These are phyloP conservation scores for Castanospermum australe DNA, from an alignment of 306 rosid species.

Conservation along the genomic window DNA sequence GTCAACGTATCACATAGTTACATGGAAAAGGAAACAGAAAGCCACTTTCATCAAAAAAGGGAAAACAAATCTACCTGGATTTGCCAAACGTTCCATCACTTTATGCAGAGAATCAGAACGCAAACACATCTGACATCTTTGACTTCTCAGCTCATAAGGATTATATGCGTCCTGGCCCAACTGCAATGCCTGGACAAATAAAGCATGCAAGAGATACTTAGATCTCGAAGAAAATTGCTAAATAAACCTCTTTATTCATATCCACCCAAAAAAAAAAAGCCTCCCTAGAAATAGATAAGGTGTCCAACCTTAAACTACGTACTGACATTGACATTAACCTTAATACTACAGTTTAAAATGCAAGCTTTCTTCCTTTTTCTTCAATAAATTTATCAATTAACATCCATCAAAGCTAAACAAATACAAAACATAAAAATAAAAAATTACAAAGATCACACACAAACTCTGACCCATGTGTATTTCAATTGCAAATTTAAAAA, in stretches of 20 bases:
- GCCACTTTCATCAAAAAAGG: not conserved
- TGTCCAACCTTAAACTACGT: not conserved
- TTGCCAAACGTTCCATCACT: constrained; percentile 96
- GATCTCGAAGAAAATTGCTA: not conserved
- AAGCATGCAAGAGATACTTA: constrained; percentile 1
- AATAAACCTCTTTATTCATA: not conserved
- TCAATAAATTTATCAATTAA: constrained; percentile 13
- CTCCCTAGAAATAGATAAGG: not conserved
- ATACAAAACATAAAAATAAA: not conserved
- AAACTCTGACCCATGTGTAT: not conserved
- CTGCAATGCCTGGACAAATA: constrained; percentile 78
- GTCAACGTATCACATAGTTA: not conserved
- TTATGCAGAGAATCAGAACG: constrained; percentile 85
- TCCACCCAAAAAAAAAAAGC: not conserved
- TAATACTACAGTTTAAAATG: not conserved
- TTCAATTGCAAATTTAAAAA: not conserved
- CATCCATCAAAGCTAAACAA: not conserved
- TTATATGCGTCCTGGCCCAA: constrained; percentile 75
- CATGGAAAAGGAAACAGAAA: not conserved
- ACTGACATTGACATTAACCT: not conserved
- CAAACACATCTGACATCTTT: constrained; percentile 97
- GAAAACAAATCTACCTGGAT: constrained; percentile 57
- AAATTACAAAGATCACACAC: not conserved
- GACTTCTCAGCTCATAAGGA: constrained; percentile 72
- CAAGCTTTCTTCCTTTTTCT: not conserved